Evolutionary conservation across 768 basidiomycete genomes (phyloP).

Genomic region (Pisolithus tinctorius): DNA sequence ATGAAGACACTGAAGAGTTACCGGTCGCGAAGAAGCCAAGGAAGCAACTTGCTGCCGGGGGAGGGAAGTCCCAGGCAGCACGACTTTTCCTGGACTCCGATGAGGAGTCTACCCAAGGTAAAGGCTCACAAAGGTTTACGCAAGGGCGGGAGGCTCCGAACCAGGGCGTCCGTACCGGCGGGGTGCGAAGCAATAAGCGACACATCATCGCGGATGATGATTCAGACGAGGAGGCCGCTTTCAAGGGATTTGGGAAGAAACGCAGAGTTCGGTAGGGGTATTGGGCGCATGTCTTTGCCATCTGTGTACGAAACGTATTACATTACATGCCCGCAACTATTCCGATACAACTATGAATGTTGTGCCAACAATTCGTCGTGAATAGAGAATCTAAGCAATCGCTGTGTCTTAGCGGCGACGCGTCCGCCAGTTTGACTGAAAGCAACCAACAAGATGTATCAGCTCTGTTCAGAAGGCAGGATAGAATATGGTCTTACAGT

Average conservation of each 20-base stretch:
- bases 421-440: conserved; percentile 80
- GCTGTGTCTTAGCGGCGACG: conserved; percentile 82
- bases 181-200: conserved; percentile 15
- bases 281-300: background rate
- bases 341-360: background rate
- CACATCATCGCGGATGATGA: conserved; percentile 53
- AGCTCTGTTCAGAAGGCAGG: background rate
- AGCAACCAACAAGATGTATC: background rate
- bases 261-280: conserved; percentile 6
- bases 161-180: background rate
- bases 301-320: background rate
- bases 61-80: conserved; percentile 23
- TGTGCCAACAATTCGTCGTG: conserved; percentile 52
- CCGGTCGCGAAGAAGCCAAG: conserved; percentile 11
- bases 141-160: conserved; percentile 5
- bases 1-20: conserved; percentile 18
- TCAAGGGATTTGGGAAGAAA: conserved; percentile 51
- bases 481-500: conserved; percentile 37
- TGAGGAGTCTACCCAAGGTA: conserved; percentile 28
- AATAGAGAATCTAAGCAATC: conserved; percentile 77
- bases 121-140: background rate
- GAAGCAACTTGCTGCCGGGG: conserved; percentile 10
- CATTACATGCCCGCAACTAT: background rate
- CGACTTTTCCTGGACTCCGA: conserved; percentile 50
- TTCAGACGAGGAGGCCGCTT: conserved; percentile 66